Percentiles rank a stretch among this genome's conserved stretches.
phyloP scores from a whole-genome alignment of 257 asterid genomes.

The Solanum virginianum region DNA sequence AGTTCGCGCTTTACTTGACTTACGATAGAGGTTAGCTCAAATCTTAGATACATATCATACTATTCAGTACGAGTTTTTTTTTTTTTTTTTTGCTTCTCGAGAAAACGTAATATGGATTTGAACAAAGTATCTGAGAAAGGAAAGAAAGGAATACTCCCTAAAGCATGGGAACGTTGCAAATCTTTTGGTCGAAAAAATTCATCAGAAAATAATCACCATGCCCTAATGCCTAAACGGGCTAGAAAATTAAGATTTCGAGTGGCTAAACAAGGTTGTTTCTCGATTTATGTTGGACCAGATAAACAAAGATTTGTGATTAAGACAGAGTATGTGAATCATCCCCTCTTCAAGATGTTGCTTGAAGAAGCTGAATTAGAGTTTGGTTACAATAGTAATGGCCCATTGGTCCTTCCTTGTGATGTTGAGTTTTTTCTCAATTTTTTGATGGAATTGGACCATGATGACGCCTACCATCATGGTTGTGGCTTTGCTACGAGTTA shows the following conservation, averaged over 20 bases:
- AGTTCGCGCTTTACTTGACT: conserved; percentile 36
- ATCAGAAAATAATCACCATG: not conserved
- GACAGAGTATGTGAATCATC: conserved; percentile 40
- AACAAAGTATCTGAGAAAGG: not conserved
- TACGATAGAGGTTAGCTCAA: conserved; percentile 46
- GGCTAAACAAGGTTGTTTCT: conserved; percentile 40
- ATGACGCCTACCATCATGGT: not conserved
- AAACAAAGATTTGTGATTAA: conserved; percentile 40
- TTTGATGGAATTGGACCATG: conserved; percentile 31
- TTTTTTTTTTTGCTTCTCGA: no score
- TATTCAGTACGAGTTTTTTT: not conserved
- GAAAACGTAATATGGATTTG: conserved; percentile 7
- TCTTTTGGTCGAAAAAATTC: conserved; percentile 22
- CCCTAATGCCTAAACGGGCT: conserved; percentile 8
- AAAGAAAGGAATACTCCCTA: conserved; percentile 40
- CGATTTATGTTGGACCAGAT: conserved; percentile 39
- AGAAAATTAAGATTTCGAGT: not conserved
- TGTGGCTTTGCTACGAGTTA: conserved; percentile 13
- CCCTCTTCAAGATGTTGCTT: conserved; percentile 32
- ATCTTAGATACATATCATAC: not conserved
- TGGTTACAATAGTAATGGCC: conserved; percentile 42
- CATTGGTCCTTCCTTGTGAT: conserved; percentile 44
- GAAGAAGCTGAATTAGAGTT: conserved; percentile 63
- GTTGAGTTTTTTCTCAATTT: conserved; percentile 29
- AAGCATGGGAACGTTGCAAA: conserved; percentile 46